Conservation (phyloP, 371 early-diverging fungal species). For the Zychaea mexicana region DNA sequence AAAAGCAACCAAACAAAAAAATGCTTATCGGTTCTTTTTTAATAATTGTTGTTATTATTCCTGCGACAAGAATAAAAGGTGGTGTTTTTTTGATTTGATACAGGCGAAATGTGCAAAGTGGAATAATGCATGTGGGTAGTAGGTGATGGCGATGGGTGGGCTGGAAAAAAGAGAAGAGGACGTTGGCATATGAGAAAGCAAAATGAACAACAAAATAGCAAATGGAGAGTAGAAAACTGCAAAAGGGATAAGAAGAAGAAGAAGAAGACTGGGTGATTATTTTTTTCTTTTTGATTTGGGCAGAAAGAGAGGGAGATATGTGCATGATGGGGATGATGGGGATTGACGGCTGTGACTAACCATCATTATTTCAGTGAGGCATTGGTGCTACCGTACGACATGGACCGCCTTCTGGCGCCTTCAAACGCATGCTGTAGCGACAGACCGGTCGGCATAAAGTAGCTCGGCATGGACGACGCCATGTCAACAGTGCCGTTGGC, state of each 20-base stretch:
- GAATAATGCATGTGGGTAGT: too few species aligned
- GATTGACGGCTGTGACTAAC: neutral
- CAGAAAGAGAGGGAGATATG: neutral
- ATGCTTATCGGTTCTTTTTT: neutral
- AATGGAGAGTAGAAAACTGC: neutral
- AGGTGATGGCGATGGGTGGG: too few species aligned
- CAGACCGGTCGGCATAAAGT: slow-evolving; percentile 53
- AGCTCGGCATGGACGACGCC: slow-evolving; percentile 19
- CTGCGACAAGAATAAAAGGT: neutral
- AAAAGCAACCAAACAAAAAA: neutral
- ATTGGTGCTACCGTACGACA: slow-evolving; percentile 39
- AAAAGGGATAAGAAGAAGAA: neutral
- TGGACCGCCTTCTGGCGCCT: slow-evolving; percentile 54
- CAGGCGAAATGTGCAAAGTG: too few species aligned
- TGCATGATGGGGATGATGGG: too few species aligned
- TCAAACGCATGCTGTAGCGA: slow-evolving; percentile 53
- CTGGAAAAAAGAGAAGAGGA: neutral
- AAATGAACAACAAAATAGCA: slow-evolving; percentile 4
- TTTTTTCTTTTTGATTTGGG: neutral
- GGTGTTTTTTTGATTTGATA: neutral
- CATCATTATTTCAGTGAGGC: neutral
- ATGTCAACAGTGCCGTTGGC: slow-evolving; percentile 2
- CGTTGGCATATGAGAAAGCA: neutral
- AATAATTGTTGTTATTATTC: neutral
- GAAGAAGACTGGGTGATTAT: neutral